Conservation (phyloP, 192 early-diverging fungal species). For the Funneliformis geosporum region DNA sequence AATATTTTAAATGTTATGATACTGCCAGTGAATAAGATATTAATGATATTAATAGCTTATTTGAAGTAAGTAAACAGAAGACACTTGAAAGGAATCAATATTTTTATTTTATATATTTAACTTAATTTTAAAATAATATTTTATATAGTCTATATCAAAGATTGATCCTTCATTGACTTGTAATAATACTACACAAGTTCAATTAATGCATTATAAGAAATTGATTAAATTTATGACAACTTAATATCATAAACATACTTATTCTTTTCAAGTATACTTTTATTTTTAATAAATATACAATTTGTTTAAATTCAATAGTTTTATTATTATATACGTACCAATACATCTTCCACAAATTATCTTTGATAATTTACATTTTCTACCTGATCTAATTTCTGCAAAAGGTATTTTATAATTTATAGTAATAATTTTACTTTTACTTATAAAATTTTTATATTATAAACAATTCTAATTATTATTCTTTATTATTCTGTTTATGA, state of each 20-base stretch:
- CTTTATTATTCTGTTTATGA: not conserved
- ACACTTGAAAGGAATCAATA: not conserved
- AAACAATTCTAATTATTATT: not conserved
- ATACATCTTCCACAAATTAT: not conserved
- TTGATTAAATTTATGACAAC: not conserved
- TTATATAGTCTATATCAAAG: not conserved
- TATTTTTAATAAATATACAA: no score
- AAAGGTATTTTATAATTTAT: not conserved
- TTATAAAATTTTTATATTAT: no score
- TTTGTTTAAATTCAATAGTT: no score
- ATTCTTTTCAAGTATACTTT: not conserved
- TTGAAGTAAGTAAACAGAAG: no score
- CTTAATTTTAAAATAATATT: not conserved
- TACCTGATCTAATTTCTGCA: not conserved
- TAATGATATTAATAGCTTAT: not conserved
- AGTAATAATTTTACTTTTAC: not conserved
- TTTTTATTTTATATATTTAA: not conserved
- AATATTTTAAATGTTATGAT: not conserved
- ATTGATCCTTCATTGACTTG: not conserved
- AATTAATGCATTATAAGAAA: not conserved
- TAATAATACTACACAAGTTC: not conserved
- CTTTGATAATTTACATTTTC: not conserved
- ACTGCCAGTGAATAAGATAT: not conserved
- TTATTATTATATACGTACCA: not conserved
- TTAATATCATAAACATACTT: not conserved